Evolutionary conservation across 2,329 filamentous ascomycete species (phyloP).

Genomic region (Apiospora sp.): DNA sequence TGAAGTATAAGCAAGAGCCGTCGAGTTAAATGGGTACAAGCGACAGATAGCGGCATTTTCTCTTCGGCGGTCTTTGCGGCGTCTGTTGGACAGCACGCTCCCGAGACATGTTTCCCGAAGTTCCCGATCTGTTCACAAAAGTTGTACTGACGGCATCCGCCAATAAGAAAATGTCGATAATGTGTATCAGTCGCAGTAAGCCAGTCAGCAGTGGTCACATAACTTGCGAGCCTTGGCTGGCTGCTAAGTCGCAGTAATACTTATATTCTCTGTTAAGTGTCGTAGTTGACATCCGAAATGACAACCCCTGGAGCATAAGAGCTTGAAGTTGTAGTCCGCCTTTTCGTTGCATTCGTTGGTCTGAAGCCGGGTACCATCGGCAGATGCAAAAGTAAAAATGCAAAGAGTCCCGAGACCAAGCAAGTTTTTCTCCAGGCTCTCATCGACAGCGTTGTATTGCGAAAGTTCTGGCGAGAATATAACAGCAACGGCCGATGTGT

Average conservation of each 20-base stretch:
- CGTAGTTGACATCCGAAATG: neutral
- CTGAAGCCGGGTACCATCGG: neutral
- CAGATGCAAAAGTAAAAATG: neutral
- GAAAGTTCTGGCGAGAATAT: neutral
- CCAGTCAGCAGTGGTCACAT: neutral
- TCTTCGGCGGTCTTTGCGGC: neutral
- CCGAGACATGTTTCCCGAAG: neutral
- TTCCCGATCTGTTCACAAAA: neutral
- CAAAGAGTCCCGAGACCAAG: neutral
- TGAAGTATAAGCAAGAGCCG: neutral
- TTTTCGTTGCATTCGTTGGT: neutral
- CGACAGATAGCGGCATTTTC: neutral
- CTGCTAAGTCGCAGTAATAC: neutral
- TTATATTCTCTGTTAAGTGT: neutral
- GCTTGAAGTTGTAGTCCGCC: neutral
- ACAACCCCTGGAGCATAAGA: neutral
- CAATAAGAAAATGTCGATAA: neutral
- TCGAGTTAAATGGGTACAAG: neutral
- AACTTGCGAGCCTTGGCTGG: neutral
- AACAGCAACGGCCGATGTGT: slow-evolving; percentile 4
- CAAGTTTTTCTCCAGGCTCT: neutral
- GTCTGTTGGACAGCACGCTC: neutral
- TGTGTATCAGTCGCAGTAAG: neutral
- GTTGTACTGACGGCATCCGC: neutral
- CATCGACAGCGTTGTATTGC: neutral